A percentile compares a stretch with the other conserved stretches of the same genome.
Evolutionary conservation across 225 moss, liverwort and hornwort genomes (phyloP).

Genomic region (Climacium dendroides): DNA sequence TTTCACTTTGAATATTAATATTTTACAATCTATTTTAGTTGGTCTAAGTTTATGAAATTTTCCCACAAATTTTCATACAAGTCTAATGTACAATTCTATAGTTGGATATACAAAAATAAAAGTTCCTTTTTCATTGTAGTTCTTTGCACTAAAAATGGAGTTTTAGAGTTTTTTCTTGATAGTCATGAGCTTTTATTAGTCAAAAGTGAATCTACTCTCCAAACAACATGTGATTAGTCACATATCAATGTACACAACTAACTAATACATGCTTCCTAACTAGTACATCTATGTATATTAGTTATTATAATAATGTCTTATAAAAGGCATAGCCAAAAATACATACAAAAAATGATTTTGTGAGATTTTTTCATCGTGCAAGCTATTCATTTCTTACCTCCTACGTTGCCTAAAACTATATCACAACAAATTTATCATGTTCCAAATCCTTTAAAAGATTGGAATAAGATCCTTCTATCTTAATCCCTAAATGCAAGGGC

Average conservation of each 20-base stretch:
- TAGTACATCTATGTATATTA: too few species aligned
- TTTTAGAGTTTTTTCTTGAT: neutral
- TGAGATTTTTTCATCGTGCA: neutral
- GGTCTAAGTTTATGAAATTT: neutral
- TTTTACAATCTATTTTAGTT: neutral
- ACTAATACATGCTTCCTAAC: too few species aligned
- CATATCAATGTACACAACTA: neutral
- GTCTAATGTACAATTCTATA: neutral
- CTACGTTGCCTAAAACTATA: neutral
- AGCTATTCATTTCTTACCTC: neutral
- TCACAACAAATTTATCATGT: too few species aligned
- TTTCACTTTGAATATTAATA: too few species aligned
- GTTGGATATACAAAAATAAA: neutral
- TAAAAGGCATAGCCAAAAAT: neutral
- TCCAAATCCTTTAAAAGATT: too few species aligned
- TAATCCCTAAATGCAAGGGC: too few species aligned
- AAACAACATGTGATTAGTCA: neutral
- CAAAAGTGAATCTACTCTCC: neutral
- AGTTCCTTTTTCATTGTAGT: neutral
- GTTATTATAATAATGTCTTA: neutral
- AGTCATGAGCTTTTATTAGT: fast-evolving
- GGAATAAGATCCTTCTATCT: too few species aligned
- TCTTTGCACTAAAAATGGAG: neutral
- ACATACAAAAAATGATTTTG: neutral
- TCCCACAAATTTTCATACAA: neutral